Evolutionary conservation across 805 yeast genomes (phyloP).

Genomic region (Yamadazyma sp.): DNA sequence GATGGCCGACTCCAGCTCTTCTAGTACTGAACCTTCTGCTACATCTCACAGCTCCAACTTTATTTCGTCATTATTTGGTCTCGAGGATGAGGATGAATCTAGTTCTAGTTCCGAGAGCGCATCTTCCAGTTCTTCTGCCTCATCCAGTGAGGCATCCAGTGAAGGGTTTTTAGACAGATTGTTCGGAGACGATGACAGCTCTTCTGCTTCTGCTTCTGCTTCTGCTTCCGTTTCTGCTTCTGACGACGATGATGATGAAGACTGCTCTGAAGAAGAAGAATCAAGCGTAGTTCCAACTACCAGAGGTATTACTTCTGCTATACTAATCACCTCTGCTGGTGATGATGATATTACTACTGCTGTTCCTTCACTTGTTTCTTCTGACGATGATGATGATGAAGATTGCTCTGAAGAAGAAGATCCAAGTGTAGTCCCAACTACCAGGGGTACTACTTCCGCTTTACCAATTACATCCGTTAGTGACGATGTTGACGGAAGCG

Average conservation of each 20-base stretch:
- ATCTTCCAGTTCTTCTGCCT: background rate
- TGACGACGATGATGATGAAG: slow-evolving; percentile 18
- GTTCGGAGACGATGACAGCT: slow-evolving; percentile 1
- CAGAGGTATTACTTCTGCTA: background rate
- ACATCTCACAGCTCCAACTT: slow-evolving; percentile 5
- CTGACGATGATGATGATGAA: slow-evolving; percentile 8
- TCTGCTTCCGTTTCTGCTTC: slow-evolving; percentile 5
- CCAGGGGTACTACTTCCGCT: background rate
- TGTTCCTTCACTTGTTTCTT: background rate
- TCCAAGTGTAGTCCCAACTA: background rate
- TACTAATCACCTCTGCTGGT: slow-evolving; percentile 1
- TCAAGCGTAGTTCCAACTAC: background rate
- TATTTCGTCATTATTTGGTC: slow-evolving; percentile 9
- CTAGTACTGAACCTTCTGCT: slow-evolving; percentile 8
- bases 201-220: background rate
- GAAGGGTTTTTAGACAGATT: slow-evolving; percentile 14
- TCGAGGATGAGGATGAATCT: slow-evolving; percentile 4
- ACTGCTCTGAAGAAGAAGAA: slow-evolving; percentile 18
- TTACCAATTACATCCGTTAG: no score
- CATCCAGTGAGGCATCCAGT: slow-evolving; percentile 6
- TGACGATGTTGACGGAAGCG: background rate
- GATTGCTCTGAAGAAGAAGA: slow-evolving; percentile 3
- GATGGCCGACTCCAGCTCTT: slow-evolving; percentile 3
- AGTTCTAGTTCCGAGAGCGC: slow-evolving; percentile 1
- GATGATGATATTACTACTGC: slow-evolving; percentile 2